These are phyloP conservation scores for Hymenoscyphus repandus DNA, from an alignment of 2,329 filamentous ascomycete species.

Conservation along the genomic window DNA sequence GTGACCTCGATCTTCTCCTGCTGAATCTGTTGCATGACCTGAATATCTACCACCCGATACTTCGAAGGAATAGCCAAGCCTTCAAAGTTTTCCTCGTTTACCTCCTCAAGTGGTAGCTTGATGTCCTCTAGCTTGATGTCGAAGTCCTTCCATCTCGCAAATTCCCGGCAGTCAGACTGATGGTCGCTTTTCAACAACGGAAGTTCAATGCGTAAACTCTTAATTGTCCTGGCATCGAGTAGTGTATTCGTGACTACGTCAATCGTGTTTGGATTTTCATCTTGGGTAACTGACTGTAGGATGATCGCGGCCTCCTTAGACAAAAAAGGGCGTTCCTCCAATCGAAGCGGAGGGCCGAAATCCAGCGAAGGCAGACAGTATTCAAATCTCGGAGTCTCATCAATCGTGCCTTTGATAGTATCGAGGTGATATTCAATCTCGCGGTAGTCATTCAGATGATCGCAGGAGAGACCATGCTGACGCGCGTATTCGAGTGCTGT, in stretches of 20 bases:
- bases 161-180: conserved; percentile 24
- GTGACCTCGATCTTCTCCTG: conserved; percentile 26
- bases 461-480: conserved; percentile 20
- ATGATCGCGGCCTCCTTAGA: conserved; percentile 22
- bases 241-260: conserved; percentile 8
- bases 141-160: conserved; percentile 23
- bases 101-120: conserved; percentile 26
- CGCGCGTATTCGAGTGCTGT: conserved; percentile 28
- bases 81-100: conserved; percentile 25
- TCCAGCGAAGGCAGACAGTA: conserved; percentile 18
- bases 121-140: conserved; percentile 25
- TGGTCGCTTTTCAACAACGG: conserved; percentile 27
- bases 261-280: conserved; percentile 11
- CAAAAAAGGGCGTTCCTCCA: conserved; percentile 23
- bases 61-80: conserved; percentile 20
- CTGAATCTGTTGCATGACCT: conserved; percentile 20
- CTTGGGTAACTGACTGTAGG: conserved; percentile 16
- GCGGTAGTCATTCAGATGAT: conserved; percentile 18
- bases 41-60: conserved; percentile 14
- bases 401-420: conserved; percentile 6
- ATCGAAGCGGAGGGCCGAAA: conserved; percentile 8
- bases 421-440: conserved; percentile 14
- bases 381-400: conserved; percentile 3
- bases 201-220: conserved; percentile 21
- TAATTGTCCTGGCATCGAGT: conserved; percentile 6